Conservation (phyloP, 257 asterid species). For the Fraxinus quadrangulata region DNA sequence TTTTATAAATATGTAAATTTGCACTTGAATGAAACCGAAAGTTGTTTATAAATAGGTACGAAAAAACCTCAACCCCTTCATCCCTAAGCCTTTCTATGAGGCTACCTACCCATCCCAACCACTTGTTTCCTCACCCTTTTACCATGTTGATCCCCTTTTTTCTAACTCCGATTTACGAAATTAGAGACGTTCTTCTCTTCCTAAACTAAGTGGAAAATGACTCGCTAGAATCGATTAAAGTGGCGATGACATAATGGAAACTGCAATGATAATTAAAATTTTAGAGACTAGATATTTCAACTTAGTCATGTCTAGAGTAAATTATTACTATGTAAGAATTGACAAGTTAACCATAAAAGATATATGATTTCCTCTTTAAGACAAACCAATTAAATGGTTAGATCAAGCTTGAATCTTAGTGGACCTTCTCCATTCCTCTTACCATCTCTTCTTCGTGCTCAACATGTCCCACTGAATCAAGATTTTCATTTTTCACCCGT, state of each 20-base stretch:
- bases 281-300: not conserved
- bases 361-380: not conserved
- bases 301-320: not conserved
- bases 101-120: not conserved
- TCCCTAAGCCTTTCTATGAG: not conserved
- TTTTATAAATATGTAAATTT: not conserved
- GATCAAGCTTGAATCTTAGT: not conserved
- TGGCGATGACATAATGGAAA: not conserved
- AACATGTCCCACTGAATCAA: conserved; percentile 2
- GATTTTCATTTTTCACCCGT: not conserved
- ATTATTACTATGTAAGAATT: not conserved
- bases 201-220: not conserved
- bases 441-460: not conserved
- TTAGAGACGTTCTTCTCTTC: not conserved
- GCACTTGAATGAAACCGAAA: not conserved
- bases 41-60: not conserved
- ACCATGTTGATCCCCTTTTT: not conserved
- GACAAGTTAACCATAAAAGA: not conserved
- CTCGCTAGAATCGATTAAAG: not conserved
- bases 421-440: conserved; percentile 1
- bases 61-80: not conserved
- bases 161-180: not conserved
- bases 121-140: not conserved
- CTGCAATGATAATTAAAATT: not conserved
- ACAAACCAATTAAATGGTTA: not conserved